Percentiles rank a stretch among this genome's conserved stretches.
Conservation (phyloP, 2,329 filamentous ascomycete genomes). For the Rugonectria rugulosa region DNA sequence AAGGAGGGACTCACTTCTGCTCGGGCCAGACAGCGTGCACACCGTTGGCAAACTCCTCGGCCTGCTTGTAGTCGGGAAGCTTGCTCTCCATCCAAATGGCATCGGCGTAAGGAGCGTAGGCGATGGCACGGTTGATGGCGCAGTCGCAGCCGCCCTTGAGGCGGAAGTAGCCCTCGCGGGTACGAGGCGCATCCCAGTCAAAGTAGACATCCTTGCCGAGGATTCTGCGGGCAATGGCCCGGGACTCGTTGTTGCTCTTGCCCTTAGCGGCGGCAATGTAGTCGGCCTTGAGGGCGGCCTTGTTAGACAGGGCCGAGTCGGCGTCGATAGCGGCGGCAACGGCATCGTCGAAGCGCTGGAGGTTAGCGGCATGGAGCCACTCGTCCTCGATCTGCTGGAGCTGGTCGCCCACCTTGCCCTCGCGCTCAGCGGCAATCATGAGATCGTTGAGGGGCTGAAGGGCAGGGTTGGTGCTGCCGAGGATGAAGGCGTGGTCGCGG, state of each 20-base stretch:
- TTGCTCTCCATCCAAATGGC: conserved; percentile 99
- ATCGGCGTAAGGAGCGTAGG: conserved; percentile 92
- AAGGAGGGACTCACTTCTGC: conserved; percentile 75
- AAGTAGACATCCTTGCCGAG: conserved; percentile 86
- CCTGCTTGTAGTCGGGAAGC: conserved; percentile 89
- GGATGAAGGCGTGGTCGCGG: conserved; percentile 92
- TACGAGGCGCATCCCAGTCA: conserved; percentile 94
- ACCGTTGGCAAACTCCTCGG: conserved; percentile 89
- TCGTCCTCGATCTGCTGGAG: conserved; percentile 92
- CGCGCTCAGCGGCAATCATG: conserved; percentile 84
- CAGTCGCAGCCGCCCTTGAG: conserved; percentile 91
- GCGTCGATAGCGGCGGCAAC: conserved; percentile 83
- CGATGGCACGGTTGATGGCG: conserved; percentile 87
- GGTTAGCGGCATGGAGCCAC: conserved; percentile 79
- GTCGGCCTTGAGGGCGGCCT: conserved; percentile 69
- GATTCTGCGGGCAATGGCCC: conserved; percentile 78
- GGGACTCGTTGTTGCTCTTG: conserved; percentile 84
- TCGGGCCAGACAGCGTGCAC: conserved; percentile 96
- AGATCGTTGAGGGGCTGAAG: conserved; percentile 88
- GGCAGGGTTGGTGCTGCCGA: conserved; percentile 85
- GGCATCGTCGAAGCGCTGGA: conserved; percentile 91
- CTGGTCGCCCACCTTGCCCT: conserved; percentile 80
- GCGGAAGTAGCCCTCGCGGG: conserved; percentile 93
- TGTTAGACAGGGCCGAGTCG: conserved; percentile 71
- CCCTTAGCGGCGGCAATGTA: conserved; percentile 76